Percentiles rank a stretch among this genome's conserved stretches.
phyloP scores from a whole-genome alignment of 2,329 filamentous ascomycete genomes.

The Arachnopeziza araneosa region DNA sequence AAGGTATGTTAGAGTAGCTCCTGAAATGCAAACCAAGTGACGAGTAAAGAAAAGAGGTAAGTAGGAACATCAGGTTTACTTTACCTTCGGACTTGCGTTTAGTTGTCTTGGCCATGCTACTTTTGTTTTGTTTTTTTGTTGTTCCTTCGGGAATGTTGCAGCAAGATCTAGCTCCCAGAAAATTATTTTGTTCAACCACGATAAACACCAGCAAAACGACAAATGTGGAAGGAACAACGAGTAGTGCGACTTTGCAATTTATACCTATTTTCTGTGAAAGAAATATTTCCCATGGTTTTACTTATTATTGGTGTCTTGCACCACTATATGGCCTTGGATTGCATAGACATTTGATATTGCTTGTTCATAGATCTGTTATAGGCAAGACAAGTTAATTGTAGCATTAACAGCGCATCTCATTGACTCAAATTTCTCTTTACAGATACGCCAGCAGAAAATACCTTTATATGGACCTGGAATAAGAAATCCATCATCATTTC shows the following conservation, averaged over 20 bases:
- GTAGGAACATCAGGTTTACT: neutral
- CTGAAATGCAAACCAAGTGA: neutral
- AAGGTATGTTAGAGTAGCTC: conserved; percentile 4
- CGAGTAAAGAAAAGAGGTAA: neutral
- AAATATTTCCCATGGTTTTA: too few relatives aligned
- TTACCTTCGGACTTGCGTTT: conserved; percentile 22
- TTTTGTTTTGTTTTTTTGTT: neutral
- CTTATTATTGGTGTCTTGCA: too few relatives aligned
- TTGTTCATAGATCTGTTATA: conserved; percentile 8
- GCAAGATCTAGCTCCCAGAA: neutral
- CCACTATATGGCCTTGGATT: too few relatives aligned
- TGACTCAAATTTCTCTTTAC: conserved; percentile 1
- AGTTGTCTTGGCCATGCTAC: conserved; percentile 4
- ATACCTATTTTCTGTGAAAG: too few relatives aligned
- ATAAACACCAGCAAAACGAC: conserved; percentile 1
- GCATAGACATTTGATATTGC: neutral
- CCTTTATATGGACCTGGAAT: conserved; percentile 4
- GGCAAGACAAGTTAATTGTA: neutral
- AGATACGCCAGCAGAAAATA: conserved; percentile 3
- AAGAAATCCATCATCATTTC: conserved; percentile 11
- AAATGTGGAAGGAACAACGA: too few relatives aligned
- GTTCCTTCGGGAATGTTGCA: neutral
- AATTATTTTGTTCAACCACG: neutral
- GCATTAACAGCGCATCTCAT: neutral
- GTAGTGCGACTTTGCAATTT: too few relatives aligned